Evolutionary conservation across 1,284 basidiomycete species (phyloP).

Genomic region (Calocybe gambosa): DNA sequence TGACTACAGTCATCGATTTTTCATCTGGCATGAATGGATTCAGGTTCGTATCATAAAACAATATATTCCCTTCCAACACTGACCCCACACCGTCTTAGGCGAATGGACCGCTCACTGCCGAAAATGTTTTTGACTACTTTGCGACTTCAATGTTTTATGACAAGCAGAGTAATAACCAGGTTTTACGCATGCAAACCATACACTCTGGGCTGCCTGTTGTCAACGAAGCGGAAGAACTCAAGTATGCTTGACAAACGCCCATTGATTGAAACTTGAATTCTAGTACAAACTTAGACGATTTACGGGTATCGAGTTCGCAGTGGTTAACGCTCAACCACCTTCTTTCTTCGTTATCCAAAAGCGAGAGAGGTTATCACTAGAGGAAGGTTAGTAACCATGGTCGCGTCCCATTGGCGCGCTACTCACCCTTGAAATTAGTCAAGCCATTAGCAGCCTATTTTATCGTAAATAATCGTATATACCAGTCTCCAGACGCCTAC

Average conservation of each 20-base stretch:
- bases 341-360: conserved; percentile 83
- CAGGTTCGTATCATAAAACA: conserved; percentile 40
- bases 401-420: neutral
- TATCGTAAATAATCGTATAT: conserved; percentile 80
- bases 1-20: conserved; percentile 73
- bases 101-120: conserved; percentile 64
- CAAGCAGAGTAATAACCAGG: conserved; percentile 84
- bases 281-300: conserved; percentile 51
- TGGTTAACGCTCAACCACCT: conserved; percentile 73
- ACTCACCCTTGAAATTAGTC: conserved; percentile 38
- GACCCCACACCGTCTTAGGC: conserved; percentile 36
- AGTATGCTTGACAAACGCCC: conserved; percentile 34
- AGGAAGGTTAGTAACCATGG: conserved; percentile 54
- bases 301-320: conserved; percentile 76
- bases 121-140: conserved; percentile 84
- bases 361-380: conserved; percentile 70
- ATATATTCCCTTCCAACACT: neutral
- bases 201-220: conserved; percentile 64
- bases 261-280: conserved; percentile 2
- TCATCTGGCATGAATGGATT: conserved; percentile 85
- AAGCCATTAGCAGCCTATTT: conserved; percentile 76
- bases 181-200: conserved; percentile 84
- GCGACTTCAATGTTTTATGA: conserved; percentile 85
- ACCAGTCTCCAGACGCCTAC: conserved; percentile 80
- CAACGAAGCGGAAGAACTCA: conserved; percentile 77